Conservation (phyloP, 1,284 basidiomycete species). For the Trichosporon inkin region DNA sequence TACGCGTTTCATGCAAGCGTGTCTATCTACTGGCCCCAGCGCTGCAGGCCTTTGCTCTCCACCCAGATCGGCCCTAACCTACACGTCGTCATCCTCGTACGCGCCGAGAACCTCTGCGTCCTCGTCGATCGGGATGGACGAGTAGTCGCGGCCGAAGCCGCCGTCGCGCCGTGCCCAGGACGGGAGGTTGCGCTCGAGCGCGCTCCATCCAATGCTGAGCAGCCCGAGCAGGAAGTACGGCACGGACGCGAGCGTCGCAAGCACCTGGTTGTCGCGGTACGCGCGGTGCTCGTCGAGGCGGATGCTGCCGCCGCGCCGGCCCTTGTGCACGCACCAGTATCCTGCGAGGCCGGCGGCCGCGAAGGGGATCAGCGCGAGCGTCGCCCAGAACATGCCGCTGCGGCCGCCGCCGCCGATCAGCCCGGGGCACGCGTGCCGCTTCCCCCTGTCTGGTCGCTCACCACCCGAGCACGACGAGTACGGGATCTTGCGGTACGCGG, state of each 20-base stretch:
- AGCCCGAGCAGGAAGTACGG: slow-evolving; percentile 82
- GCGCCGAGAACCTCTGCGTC: slow-evolving; percentile 56
- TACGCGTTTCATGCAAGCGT: no score
- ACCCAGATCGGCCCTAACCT: no score
- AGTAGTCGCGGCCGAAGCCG: slow-evolving; percentile 60
- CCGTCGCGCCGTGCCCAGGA: slow-evolving; percentile 37
- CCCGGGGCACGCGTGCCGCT: slow-evolving; percentile 71
- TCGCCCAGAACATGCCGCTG: slow-evolving; percentile 74
- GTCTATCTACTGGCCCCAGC: no score
- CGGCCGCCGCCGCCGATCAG: slow-evolving; percentile 56
- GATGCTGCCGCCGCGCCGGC: slow-evolving; percentile 58
- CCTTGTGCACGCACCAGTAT: slow-evolving; percentile 71
- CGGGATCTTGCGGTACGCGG: slow-evolving; percentile 80
- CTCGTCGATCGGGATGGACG: slow-evolving; percentile 76
- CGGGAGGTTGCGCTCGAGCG: slow-evolving; percentile 55
- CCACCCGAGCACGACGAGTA: slow-evolving; percentile 80
- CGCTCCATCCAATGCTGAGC: slow-evolving; percentile 58
- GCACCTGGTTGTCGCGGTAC: slow-evolving; percentile 52
- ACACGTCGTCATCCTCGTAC: slow-evolving; percentile 33
- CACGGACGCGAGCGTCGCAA: slow-evolving; percentile 72
- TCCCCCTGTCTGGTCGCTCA: slow-evolving; percentile 65
- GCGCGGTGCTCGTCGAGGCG: slow-evolving; percentile 61
- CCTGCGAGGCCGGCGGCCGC: slow-evolving; percentile 66
- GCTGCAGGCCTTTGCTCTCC: no score
- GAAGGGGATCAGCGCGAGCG: slow-evolving; percentile 66